These are phyloP conservation scores for Arthrobotrys sphaeroides DNA, from an alignment of 2,329 filamentous ascomycete species.

Conservation along the genomic window DNA sequence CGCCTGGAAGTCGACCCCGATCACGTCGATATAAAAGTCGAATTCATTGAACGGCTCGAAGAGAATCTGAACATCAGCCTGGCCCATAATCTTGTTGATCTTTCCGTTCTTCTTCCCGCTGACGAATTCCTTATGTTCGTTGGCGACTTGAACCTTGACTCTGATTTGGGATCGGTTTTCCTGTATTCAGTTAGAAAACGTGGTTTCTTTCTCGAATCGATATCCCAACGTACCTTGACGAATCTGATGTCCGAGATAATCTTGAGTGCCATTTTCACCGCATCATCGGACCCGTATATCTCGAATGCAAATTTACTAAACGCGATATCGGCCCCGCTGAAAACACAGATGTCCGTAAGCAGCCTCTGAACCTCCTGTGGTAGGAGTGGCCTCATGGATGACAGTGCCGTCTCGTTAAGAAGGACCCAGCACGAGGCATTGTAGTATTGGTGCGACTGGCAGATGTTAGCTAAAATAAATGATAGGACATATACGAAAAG, in stretches of 20 bases:
- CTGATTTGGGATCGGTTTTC: conserved; percentile 90
- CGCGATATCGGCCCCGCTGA: conserved; percentile 88
- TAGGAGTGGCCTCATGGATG: conserved; percentile 61
- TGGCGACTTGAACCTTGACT: conserved; percentile 97
- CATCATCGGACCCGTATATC: conserved; percentile 93
- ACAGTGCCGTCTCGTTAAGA: conserved; percentile 71
- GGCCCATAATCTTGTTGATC: conserved; percentile 99
- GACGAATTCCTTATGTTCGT: conserved; percentile 99
- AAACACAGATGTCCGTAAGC: conserved; percentile 93
- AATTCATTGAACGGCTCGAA: conserved; percentile 99
- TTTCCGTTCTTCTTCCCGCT: conserved; percentile 99
- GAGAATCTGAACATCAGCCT: conserved; percentile 97
- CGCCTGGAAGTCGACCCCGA: conserved; percentile 88
- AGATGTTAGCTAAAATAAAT: conserved; percentile 26
- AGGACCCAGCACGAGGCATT: conserved; percentile 95
- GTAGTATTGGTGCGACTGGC: conserved; percentile 86
- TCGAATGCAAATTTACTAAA: conserved; percentile 95
- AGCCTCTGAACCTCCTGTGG: conserved; percentile 80
- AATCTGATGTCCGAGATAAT: conserved; percentile 93
- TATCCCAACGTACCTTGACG: conserved; percentile 68
- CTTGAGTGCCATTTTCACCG: conserved; percentile 92
- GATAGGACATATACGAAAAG: neutral
- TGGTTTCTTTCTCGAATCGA: no score
- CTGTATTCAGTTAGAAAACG: neutral
- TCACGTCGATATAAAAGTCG: conserved; percentile 99